A percentile compares a stretch with the other conserved stretches of the same genome.
Evolutionary conservation across 495 filamentous ascomycete species (phyloP).

Genomic region (Hypoxylon fragiforme): DNA sequence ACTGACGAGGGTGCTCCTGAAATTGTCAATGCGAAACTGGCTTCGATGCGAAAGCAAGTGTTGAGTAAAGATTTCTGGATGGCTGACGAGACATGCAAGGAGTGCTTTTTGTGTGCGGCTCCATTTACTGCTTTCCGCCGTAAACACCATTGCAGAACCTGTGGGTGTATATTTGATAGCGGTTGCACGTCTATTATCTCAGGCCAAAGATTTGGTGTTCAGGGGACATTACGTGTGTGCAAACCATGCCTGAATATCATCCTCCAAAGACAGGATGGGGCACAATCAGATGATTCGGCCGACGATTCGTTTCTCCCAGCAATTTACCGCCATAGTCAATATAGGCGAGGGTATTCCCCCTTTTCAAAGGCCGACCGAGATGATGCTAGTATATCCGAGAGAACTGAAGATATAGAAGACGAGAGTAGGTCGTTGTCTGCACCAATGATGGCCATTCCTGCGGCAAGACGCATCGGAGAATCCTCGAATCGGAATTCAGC

Average conservation of each 20-base stretch:
- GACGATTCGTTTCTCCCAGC: constrained; percentile 63
- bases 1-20: constrained; percentile 60
- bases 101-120: constrained; percentile 90
- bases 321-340: constrained; percentile 56
- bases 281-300: constrained; percentile 79
- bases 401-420: constrained; percentile 44
- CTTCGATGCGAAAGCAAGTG: constrained; percentile 77
- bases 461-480: constrained; percentile 78
- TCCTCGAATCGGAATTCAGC: constrained; percentile 81
- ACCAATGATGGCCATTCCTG: constrained; percentile 84
- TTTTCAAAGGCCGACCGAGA: constrained; percentile 37
- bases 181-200: constrained; percentile 92
- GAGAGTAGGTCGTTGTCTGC: constrained; percentile 52
- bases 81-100: constrained; percentile 97
- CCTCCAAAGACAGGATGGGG: constrained; percentile 84
- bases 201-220: constrained; percentile 84
- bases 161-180: constrained; percentile 96
- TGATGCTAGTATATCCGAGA: constrained; percentile 45
- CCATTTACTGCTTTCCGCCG: constrained; percentile 91
- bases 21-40: constrained; percentile 61
- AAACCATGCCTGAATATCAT: constrained; percentile 94
- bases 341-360: constrained; percentile 38
- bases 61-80: constrained; percentile 98
- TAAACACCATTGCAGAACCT: constrained; percentile 93
- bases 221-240: constrained; percentile 84